Conservation (phyloP, 2,329 filamentous ascomycete genomes). For the Aspergillus intermedius region DNA sequence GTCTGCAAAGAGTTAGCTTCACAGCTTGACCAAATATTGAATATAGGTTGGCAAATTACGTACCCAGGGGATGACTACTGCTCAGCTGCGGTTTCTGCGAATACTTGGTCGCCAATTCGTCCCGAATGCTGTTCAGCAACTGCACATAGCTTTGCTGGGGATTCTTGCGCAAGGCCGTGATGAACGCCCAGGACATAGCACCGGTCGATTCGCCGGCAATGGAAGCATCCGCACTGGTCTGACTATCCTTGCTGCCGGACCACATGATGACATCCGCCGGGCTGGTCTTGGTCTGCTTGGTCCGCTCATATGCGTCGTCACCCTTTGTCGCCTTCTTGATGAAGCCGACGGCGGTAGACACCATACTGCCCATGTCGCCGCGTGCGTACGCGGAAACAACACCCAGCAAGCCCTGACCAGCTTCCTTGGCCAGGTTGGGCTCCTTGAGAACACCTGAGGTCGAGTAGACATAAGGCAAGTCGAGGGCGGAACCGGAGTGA, state of each 20-base stretch:
- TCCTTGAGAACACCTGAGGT: conserved; percentile 64
- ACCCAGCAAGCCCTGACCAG: conserved; percentile 57
- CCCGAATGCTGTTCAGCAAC: conserved; percentile 89
- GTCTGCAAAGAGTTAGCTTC: conserved; percentile 39
- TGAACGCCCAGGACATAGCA: conserved; percentile 98
- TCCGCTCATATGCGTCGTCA: conserved; percentile 70
- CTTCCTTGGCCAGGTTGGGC: conserved; percentile 62
- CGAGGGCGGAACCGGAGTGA: conserved; percentile 61
- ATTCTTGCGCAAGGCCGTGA: conserved; percentile 82
- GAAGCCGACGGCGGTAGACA: conserved; percentile 71
- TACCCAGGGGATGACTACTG: conserved; percentile 92
- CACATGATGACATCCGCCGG: conserved; percentile 97
- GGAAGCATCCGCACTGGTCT: conserved; percentile 89
- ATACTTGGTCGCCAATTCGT: conserved; percentile 80
- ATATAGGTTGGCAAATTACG: conserved; percentile 26
- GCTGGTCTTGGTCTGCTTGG: conserved; percentile 82
- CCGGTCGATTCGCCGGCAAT: conserved; percentile 86
- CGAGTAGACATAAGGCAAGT: conserved; percentile 62
- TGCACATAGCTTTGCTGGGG: conserved; percentile 94
- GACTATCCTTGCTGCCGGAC: conserved; percentile 91
- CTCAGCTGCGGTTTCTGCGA: conserved; percentile 93
- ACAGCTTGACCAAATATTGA: conserved; percentile 4
- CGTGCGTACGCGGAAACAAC: conserved; percentile 72
- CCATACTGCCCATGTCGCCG: conserved; percentile 77
- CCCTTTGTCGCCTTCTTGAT: conserved; percentile 82